Conservation (phyloP, 805 yeast genomes). For the Brettanomyces custersianus region DNA sequence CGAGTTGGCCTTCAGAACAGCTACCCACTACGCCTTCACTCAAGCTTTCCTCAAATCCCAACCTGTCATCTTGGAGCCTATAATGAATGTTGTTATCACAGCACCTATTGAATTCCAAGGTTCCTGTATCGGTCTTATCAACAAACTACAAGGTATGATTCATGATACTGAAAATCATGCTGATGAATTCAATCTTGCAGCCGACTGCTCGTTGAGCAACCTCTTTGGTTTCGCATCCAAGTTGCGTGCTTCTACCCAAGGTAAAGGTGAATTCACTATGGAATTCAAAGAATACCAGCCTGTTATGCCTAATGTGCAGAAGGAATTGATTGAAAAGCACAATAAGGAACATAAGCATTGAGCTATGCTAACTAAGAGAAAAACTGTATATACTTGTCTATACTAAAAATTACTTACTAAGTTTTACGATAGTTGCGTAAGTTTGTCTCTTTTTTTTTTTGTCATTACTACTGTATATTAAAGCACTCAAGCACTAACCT, state of each 20-base stretch:
- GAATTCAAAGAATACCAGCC: slow-evolving; percentile 92
- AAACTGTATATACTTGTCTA: not conserved
- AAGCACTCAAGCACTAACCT: too few relatives aligned
- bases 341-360: slow-evolving; percentile 45
- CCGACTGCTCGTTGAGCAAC: slow-evolving; percentile 93
- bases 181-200: slow-evolving; percentile 87
- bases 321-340: slow-evolving; percentile 78
- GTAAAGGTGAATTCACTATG: slow-evolving; percentile 95
- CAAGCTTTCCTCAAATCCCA: slow-evolving; percentile 78
- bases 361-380: slow-evolving; percentile 4
- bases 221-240: slow-evolving; percentile 96
- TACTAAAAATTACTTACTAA: too few relatives aligned
- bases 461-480: not conserved
- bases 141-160: slow-evolving; percentile 87
- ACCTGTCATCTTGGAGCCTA: slow-evolving; percentile 91
- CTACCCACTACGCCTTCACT: slow-evolving; percentile 85
- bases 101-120: slow-evolving; percentile 98
- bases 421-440: not conserved
- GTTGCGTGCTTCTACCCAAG: slow-evolving; percentile 94
- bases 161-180: slow-evolving; percentile 89
- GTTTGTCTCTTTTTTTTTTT: not conserved
- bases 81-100: slow-evolving; percentile 86
- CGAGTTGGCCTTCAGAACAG: slow-evolving; percentile 90
- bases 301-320: slow-evolving; percentile 83
- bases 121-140: slow-evolving; percentile 78